Evolutionary conservation across 2,329 filamentous ascomycete genomes (phyloP), one percentile per base, ranked within the genome.

Genomic region (Penicillium sp.): DNA sequence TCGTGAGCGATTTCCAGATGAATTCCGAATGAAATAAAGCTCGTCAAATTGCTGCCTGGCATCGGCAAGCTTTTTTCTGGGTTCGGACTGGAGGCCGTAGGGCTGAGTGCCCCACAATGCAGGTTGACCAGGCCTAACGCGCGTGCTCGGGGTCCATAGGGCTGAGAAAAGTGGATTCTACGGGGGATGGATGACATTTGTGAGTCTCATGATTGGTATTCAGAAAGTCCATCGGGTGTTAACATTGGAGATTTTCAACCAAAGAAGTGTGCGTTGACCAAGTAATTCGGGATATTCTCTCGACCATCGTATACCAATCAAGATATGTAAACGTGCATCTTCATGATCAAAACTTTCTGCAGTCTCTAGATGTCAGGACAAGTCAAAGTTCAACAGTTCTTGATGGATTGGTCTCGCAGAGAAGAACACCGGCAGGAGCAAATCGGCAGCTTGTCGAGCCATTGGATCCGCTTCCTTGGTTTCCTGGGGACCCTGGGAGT

Each of bases 401-500:
- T 33, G 14, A 16, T 16, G 7, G 13, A 33, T 33, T 33, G 31
- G 7, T 16, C 14, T 4, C 35, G 35, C n/a, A 19, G 35, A 39
- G 35, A 39, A 10, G n/a, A 19, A 19, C n/a, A 39, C 19, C 9
- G n/a, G 16, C 11, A 39, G 35, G 9, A 8, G 35, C 35, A n/a
- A 16, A 27, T 44, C 45, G 21, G 39, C 23, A 39, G 6, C 19
- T 50, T 37, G 47, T 21, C 21, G 47, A 50, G 31, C 16, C 19
- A 33, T 37, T 29, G 13, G 23, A 51, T n/a, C 53, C 50, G 37
- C 52, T 53, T 46, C 44, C 52, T 53, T 58, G 37, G 14, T 31
- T 57, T 48, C 21, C 16, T 56, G 46, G 56, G 53, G 29, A 65
- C 56, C 51, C 49, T 45, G 55, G 47, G 33, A 21, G 50, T 46